Evolutionary conservation across 495 filamentous ascomycete genomes (phyloP), one percentile per base, ranked within the genome.

Genomic region (Penicillium salamii): DNA sequence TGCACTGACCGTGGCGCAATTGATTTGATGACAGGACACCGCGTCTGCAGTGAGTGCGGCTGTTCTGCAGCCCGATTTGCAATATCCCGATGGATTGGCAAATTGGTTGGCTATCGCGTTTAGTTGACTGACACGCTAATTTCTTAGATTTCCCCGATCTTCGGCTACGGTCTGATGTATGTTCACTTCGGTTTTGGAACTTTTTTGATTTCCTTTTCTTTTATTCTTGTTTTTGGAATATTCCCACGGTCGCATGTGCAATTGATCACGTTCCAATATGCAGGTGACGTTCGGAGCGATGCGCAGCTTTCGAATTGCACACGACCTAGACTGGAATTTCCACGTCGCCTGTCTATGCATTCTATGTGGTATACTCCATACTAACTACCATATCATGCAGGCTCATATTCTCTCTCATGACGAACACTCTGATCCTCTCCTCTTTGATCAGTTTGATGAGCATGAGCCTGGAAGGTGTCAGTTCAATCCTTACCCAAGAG

Each of bases 391-490:
- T 58, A 24, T 26, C 19, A 38, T 52, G 33, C 49, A 78, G 76
- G 81, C 62, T 87, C 29, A 77, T 90, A 55, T 96, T 96, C 61
- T 81, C 96, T 24, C 87, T 79, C 26, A 77, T 97, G 65, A 95
- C 88, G 52, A 95, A 92, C 54, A 90, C 96, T 46, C 77, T 96
- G 12, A 76, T 97, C n/a, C 85, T 95, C 55, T 93, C 91, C 32
- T 92, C 88, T 13, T 74, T 96, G 49, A 93, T 96, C 46, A 90
- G 88, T 76, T 82, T 97, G 68, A 82, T 97, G 54, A 92, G 88
- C 56, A 91, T 95, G 75, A 90, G 84, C 61, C 82, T 96, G 56
- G 88, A 85, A 33, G 89, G 88, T 63, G 90, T 97, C 63, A 74
- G 85, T 73, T 20, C 31, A 42, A 2, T 28, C 4, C 15, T 15